These are phyloP conservation scores for Streptanthus diversifolius DNA, from an alignment of 345 rosid genomes.

Conservation along the genomic window DNA sequence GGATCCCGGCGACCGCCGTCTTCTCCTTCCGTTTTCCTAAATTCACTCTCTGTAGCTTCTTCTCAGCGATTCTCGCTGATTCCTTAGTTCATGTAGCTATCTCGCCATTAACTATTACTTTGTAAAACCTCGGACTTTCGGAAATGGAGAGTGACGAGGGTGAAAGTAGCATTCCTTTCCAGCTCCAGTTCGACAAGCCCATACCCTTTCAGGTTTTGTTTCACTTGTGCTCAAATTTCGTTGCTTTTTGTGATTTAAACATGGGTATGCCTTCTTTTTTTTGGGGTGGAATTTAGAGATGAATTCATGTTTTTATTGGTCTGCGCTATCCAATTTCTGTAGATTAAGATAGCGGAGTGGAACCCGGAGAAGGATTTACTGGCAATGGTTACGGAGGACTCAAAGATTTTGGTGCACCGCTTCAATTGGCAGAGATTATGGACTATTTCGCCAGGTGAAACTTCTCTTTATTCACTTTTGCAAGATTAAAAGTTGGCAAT, in stretches of 20 bases:
- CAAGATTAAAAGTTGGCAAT: not conserved
- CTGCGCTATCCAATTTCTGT: not conserved
- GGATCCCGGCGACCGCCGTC: slow-evolving; percentile 25
- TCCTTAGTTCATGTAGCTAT: not conserved
- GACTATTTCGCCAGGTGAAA: slow-evolving; percentile 65
- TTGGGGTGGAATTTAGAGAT: not conserved
- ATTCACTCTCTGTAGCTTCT: not conserved
- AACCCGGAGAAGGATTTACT: slow-evolving; percentile 82
- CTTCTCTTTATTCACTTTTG: not conserved
- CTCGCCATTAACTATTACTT: too few species aligned
- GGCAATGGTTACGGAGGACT: slow-evolving; percentile 80
- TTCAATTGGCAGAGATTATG: slow-evolving; percentile 95
- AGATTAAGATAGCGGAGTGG: slow-evolving; percentile 78
- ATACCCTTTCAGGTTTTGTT: slow-evolving; percentile 68
- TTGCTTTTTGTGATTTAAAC: not conserved
- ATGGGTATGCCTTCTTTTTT: not conserved
- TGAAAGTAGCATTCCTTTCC: slow-evolving; percentile 58
- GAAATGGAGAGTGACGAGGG: slow-evolving; percentile 72
- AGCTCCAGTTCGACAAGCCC: slow-evolving; percentile 82
- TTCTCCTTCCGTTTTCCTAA: not conserved
- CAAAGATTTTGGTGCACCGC: slow-evolving; percentile 67
- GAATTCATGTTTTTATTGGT: not conserved
- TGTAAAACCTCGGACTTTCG: slow-evolving; percentile 2
- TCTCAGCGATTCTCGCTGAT: not conserved
- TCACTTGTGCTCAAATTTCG: not conserved